These are phyloP conservation scores for Xylaria sp. DNA, from an alignment of 2,329 filamentous ascomycete genomes.

Conservation along the genomic window DNA sequence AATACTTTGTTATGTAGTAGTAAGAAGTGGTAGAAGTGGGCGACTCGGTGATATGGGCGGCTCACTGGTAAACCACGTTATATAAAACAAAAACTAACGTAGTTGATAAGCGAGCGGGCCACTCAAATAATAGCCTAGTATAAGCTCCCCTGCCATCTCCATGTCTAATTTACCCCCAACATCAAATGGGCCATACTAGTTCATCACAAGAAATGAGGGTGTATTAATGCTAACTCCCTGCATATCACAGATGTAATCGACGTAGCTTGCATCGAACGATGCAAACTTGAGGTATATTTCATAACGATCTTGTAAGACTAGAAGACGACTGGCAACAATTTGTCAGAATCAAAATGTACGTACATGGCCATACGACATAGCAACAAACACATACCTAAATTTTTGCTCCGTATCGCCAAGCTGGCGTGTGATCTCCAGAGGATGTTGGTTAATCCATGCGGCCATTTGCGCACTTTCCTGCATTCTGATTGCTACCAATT, in stretches of 20 bases:
- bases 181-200: neutral
- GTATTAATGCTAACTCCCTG: neutral
- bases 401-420: neutral
- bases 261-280: neutral
- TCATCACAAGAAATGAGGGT: neutral
- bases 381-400: neutral
- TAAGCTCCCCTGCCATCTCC: too few relatives aligned
- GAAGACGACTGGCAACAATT: neutral
- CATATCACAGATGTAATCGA: constrained; percentile 12
- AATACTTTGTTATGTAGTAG: too few relatives aligned
- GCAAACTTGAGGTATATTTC: constrained; percentile 4
- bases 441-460: constrained; percentile 6
- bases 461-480: constrained; percentile 20
- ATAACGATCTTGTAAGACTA: constrained; percentile 8
- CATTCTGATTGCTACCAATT: neutral
- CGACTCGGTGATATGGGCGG: too few relatives aligned
- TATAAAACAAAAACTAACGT: too few relatives aligned
- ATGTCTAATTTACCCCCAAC: neutral
- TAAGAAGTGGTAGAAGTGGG: too few relatives aligned
- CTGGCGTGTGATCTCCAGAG: neutral
- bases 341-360: too few relatives aligned
- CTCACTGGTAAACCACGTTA: too few relatives aligned
- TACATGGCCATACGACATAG: too few relatives aligned
- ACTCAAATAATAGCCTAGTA: too few relatives aligned
- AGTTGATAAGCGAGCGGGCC: too few relatives aligned